Evolutionary conservation across 73 alveolate genomes (phyloP).

Genomic region (Blepharisma japonicum): DNA sequence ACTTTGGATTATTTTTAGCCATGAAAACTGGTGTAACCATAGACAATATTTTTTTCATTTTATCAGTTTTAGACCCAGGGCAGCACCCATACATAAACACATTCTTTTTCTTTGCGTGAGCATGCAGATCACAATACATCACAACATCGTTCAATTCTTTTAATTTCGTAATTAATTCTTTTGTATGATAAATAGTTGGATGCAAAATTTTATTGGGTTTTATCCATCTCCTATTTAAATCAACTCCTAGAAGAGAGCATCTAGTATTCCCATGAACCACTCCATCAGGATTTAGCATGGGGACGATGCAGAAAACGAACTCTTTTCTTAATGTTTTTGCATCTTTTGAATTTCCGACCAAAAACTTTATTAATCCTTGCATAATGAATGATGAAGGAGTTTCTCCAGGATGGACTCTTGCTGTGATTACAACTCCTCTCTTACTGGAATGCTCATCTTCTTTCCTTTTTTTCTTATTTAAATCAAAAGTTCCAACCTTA

Average conservation of each 20-base stretch:
- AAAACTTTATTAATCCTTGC: constrained; percentile 76
- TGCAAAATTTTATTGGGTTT: constrained; percentile 94
- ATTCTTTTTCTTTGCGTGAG: constrained; percentile 87
- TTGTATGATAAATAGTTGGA: constrained; percentile 89
- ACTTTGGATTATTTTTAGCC: constrained; percentile 74
- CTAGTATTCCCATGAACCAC: constrained; percentile 94
- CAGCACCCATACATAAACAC: neutral
- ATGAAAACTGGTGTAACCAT: constrained; percentile 77
- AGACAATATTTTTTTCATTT: constrained; percentile 78
- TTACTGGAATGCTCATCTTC: constrained; percentile 26
- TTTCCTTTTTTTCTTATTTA: neutral
- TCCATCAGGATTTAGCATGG: constrained; percentile 99
- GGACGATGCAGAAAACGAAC: constrained; percentile 83
- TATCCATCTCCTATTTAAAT: constrained; percentile 94
- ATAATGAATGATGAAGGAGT: constrained; percentile 64
- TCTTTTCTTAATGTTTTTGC: constrained; percentile 81
- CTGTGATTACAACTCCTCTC: constrained; percentile 70
- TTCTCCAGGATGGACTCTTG: constrained; percentile 99
- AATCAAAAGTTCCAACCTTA: no score
- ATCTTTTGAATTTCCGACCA: constrained; percentile 73
- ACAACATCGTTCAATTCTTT: constrained; percentile 91
- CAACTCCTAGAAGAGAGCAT: constrained; percentile 90
- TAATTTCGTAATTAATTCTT: constrained; percentile 85
- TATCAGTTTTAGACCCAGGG: neutral
- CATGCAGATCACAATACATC: constrained; percentile 97